These are phyloP conservation scores for Puccinia novopanici DNA, from an alignment of 1,284 basidiomycete species.

Conservation along the genomic window DNA sequence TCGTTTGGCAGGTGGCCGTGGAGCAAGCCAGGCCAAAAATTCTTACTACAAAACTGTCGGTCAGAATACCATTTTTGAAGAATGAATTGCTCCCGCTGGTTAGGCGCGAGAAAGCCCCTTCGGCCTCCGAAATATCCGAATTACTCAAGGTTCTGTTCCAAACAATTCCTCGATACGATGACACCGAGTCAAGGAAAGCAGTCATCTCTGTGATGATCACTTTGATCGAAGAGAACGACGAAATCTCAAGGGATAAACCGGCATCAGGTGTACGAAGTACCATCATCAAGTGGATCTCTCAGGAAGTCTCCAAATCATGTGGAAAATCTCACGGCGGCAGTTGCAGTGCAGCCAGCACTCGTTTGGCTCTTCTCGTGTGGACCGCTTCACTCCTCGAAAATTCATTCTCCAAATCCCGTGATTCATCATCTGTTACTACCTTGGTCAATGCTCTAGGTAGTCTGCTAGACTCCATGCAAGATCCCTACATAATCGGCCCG, in stretches of 20 bases:
- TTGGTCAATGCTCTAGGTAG: conserved; percentile 30
- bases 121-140: conserved; percentile 8
- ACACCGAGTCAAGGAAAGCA: conserved; percentile 43
- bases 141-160: conserved; percentile 46
- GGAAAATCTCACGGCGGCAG: conserved; percentile 25
- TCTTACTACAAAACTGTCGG: conserved; percentile 45
- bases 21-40: conserved; percentile 33
- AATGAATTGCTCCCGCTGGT: conserved; percentile 38
- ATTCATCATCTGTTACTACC: not conserved
- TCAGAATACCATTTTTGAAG: conserved; percentile 42
- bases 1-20: conserved; percentile 38
- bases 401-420: not conserved
- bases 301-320: conserved; percentile 37
- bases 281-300: conserved; percentile 47
- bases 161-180: conserved; percentile 51
- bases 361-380: conserved; percentile 48
- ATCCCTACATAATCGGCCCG: conserved; percentile 34
- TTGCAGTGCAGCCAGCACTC: conserved; percentile 39
- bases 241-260: not conserved
- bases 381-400: conserved; percentile 30
- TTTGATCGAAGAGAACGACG: conserved; percentile 40
- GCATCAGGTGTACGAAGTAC: conserved; percentile 14
- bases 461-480: conserved; percentile 37
- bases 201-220: conserved; percentile 31
- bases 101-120: not conserved